These are phyloP conservation scores for Chlorophyllum brunneum DNA, from an alignment of 768 basidiomycete species.

Conservation along the genomic window DNA sequence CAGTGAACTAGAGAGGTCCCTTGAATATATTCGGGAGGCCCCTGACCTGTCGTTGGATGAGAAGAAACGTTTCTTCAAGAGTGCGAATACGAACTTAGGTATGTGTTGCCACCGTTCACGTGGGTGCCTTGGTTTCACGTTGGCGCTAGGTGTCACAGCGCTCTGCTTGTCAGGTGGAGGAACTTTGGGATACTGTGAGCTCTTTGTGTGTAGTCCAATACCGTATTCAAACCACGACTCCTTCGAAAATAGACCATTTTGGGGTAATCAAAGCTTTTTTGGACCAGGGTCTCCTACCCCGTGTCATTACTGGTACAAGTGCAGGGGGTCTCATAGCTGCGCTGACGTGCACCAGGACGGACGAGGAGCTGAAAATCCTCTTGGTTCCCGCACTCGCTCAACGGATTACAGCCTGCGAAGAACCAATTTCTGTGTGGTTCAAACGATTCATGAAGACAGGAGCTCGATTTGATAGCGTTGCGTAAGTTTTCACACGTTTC, in stretches of 20 bases:
- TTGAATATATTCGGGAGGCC: slow-evolving; percentile 74
- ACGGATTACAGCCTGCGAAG: slow-evolving; percentile 79
- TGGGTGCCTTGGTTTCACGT: background rate
- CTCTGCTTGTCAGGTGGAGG: slow-evolving; percentile 96
- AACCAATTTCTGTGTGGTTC: slow-evolving; percentile 66
- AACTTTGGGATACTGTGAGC: slow-evolving; percentile 87
- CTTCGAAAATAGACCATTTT: slow-evolving; percentile 77
- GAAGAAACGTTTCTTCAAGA: slow-evolving; percentile 90
- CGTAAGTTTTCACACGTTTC: slow-evolving; percentile 25
- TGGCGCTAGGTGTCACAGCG: slow-evolving; percentile 58
- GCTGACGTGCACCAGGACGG: slow-evolving; percentile 81
- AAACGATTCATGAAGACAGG: slow-evolving; percentile 80
- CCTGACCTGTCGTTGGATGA: slow-evolving; percentile 77
- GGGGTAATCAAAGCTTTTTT: slow-evolving; percentile 92
- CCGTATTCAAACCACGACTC: background rate
- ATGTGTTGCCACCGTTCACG: background rate
- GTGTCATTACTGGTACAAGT: slow-evolving; percentile 92
- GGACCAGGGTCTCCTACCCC: slow-evolving; percentile 80
- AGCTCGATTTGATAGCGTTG: slow-evolving; percentile 88
- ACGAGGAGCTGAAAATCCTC: slow-evolving; percentile 76
- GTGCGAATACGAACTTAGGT: slow-evolving; percentile 85
- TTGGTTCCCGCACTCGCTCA: slow-evolving; percentile 83
- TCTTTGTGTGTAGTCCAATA: background rate
- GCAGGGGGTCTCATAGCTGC: slow-evolving; percentile 83
- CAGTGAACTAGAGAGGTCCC: slow-evolving; percentile 68